phyloP scores from a whole-genome alignment of 176 grass and related monocot species.

The sorghum (Sorghum bicolor) region Sorghum_bicolor_NCBIv3 NC_012872.2:57267001-57267500 shows the following conservation, averaged over 20 bases:
- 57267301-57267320: background rate
- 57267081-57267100: background rate
- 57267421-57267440: conserved; percentile 43
- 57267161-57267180: conserved; percentile 78
- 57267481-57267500: too few relatives aligned
- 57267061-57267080: too few relatives aligned
- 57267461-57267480: background rate
- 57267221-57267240: conserved; percentile 81
- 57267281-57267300: too few relatives aligned
- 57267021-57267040: conserved; percentile 66
- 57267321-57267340: background rate
- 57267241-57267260: conserved; percentile 83
- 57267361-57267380: conserved; percentile 11
- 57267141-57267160: conserved; percentile 58
- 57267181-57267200: conserved; percentile 95
- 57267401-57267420: conserved; percentile 76
- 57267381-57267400: background rate
- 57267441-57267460: background rate
- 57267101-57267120: conserved; percentile 54
- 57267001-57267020: conserved; percentile 58
- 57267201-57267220: conserved; percentile 93
- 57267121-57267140: conserved; percentile 91
- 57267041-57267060: too few relatives aligned
- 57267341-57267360: conserved; percentile 15
- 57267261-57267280: conserved; percentile 53